Evolutionary conservation across 169 alveolate species (phyloP), one percentile per base, ranked within the genome.

Genomic region (Eimeria nieschulzi): DNA sequence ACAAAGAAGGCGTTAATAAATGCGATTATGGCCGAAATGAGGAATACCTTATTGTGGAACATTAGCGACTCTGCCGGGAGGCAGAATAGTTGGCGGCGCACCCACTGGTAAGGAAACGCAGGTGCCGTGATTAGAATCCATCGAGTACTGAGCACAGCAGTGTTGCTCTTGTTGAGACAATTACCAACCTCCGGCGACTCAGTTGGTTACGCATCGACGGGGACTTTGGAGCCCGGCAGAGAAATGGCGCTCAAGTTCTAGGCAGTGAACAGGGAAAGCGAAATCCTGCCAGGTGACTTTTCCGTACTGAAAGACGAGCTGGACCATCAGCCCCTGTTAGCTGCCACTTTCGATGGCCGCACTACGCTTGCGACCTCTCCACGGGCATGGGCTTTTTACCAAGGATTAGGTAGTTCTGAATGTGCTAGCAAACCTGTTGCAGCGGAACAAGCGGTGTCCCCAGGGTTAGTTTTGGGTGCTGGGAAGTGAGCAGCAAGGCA

Each of bases 351-450:
- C 87, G 54, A 6, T n/a, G 26, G 25, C 87, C 23, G 54, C 10
- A 71, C 70, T n/a, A 9, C 21, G 25, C 72, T n/a, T 33, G 66
- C 15, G 73, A 19, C 23, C 54, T 79, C 72, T 55, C 54, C 56
- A 25, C 87, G 54, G 21, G 87, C 72, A 61, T 79, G 87, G 87
- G 87, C 54, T 54, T 75, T 75, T 33, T 33, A 33, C 46, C 46
- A 33, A 33, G 46, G 46, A 3, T 33, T 33, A 33, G 46, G 46
- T n/a, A n/a, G n/a, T 56, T 55, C 53, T 19, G 25, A 39, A 55
- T 71, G 72, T 79, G n/a, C 15, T 71, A 56, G 87, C 87, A 55
- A 55, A 55, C 56, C 12, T 56, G 73, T 17, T 79, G 70, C 13
- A 71, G 73, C 26, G 25, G 87, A 21, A 7, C 21, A 61, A 79